These are phyloP conservation scores for Candida montana DNA, from an alignment of 805 yeast genomes.

Conservation along the genomic window DNA sequence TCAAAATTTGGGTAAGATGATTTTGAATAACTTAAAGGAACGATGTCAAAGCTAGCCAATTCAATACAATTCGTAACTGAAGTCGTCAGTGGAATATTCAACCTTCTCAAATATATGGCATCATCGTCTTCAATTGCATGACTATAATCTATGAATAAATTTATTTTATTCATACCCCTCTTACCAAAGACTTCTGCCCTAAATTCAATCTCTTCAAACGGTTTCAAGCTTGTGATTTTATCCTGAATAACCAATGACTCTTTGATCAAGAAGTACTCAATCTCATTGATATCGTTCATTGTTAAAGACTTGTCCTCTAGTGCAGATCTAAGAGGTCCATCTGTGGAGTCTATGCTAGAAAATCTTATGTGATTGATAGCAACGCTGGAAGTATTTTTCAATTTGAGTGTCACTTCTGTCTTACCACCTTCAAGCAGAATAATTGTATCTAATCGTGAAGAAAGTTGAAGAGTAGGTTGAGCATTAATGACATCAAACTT, in stretches of 20 bases:
- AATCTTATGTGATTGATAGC: slow-evolving; percentile 53
- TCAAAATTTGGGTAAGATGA: neutral
- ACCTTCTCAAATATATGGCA: slow-evolving; percentile 43
- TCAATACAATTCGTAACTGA: slow-evolving; percentile 73
- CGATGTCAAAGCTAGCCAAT: slow-evolving; percentile 66
- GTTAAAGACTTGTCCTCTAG: slow-evolving; percentile 43
- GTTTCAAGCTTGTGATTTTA: slow-evolving; percentile 22
- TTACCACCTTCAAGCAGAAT: slow-evolving; percentile 80
- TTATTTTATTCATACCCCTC: slow-evolving; percentile 64
- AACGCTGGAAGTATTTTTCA: slow-evolving; percentile 56
- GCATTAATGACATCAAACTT: slow-evolving; percentile 31
- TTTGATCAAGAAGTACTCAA: slow-evolving; percentile 61
- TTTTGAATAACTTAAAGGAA: slow-evolving; percentile 40
- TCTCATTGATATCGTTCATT: slow-evolving; percentile 64
- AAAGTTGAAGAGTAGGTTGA: slow-evolving; percentile 59
- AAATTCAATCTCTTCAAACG: slow-evolving; percentile 38
- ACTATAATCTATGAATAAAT: slow-evolving; percentile 62
- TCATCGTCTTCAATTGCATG: slow-evolving; percentile 28
- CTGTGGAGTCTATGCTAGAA: slow-evolving; percentile 67
- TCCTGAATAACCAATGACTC: slow-evolving; percentile 46
- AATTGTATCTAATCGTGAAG: slow-evolving; percentile 46
- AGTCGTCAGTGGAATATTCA: slow-evolving; percentile 63
- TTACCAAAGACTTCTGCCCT: slow-evolving; percentile 64
- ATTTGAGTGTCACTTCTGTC: slow-evolving; percentile 40
- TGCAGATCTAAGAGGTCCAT: slow-evolving; percentile 55